Evolutionary conservation across 306 rosid species (phyloP), one percentile per base, ranked within the genome.

Genomic region (Gleditsia sinensis): DNA sequence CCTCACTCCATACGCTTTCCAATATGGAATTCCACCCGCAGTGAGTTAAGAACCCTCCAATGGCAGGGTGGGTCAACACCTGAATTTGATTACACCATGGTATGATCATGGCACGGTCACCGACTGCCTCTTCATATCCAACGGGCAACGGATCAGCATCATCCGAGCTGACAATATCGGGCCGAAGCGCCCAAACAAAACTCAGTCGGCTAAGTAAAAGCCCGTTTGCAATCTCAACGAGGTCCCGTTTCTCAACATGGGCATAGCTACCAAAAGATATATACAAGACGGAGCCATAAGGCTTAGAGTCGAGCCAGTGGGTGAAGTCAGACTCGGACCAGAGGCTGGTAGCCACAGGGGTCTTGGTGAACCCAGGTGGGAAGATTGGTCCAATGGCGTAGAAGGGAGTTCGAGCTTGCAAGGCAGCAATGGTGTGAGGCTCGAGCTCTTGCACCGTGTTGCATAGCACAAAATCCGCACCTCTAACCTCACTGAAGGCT

Each of bases 11-110:
- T 25, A 87, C 51, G 11, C 87, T 80, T 51, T 87, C 92, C 32
- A 89, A 25, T 28, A 86, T 81, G 0, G 92, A 87, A 33, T 89
- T 89, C 95, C 92, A 87, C 1, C 91, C 94, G 14, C 92, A 89
- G 33, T 87, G 88, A 6, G 88, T 77, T 34, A 85, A 73, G 65
- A 89, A 87, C 24, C 92, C 88, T 71, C 90, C 83, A 21, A 85
- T 48, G 0, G 88, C 86, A 0, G 88, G 86, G 70, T 87, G 90
- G 0, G 82, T 42, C 83, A 85, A 65, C 39, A 87, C 87, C 11
- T 62, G 69, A 0, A 49, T 82, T 37, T 89, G 90, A 48, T 62
- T 62, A 67, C 95, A 89, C 92, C 92, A 89, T 1, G 87, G 83
- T 17, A 87, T 28, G 61, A 89, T 51, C 51, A 83, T 75, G 55